phyloP scores from a whole-genome alignment of 345 rosid species.

The Pugionium cornutum region DNA sequence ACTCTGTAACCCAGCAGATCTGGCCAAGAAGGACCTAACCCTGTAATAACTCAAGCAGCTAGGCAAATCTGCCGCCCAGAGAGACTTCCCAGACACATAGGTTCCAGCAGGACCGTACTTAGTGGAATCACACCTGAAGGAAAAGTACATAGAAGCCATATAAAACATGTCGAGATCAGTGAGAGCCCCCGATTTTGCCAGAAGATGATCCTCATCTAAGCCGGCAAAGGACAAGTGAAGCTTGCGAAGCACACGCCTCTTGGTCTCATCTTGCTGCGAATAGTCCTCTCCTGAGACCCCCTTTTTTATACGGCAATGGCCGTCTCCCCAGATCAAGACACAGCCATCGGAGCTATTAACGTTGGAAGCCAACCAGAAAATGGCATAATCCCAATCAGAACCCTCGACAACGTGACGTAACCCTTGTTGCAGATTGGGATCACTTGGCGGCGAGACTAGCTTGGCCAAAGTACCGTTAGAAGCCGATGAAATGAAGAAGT shows the following conservation, averaged over 20 bases:
- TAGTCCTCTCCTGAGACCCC: constrained; percentile 43
- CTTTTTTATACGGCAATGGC: constrained; percentile 49
- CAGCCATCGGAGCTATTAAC: too few relatives aligned
- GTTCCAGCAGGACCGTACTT: constrained; percentile 61
- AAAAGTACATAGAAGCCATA: too few relatives aligned
- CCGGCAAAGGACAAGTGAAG: constrained; percentile 60
- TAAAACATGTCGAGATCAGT: too few relatives aligned
- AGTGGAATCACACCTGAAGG: too few relatives aligned
- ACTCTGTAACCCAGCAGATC: constrained; percentile 78
- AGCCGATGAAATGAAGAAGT: constrained; percentile 60
- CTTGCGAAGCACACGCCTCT: constrained; percentile 64
- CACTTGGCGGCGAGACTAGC: constrained; percentile 50
- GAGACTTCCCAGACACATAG: constrained; percentile 54
- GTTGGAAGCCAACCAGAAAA: constrained; percentile 79
- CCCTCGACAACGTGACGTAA: constrained; percentile 64
- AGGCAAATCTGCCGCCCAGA: constrained; percentile 66
- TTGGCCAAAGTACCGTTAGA: constrained; percentile 44
- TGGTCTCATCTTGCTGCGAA: constrained; percentile 59
- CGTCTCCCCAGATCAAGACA: too few relatives aligned
- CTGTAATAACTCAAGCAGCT: constrained; percentile 59
- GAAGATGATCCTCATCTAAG: too few relatives aligned
- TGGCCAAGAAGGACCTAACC: constrained; percentile 75
- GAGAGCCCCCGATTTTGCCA: too few relatives aligned
- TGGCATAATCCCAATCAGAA: constrained; percentile 73
- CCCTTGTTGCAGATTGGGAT: too few relatives aligned